Evolutionary conservation across 345 rosid species (phyloP).

Genomic region (Draba incana): DNA sequence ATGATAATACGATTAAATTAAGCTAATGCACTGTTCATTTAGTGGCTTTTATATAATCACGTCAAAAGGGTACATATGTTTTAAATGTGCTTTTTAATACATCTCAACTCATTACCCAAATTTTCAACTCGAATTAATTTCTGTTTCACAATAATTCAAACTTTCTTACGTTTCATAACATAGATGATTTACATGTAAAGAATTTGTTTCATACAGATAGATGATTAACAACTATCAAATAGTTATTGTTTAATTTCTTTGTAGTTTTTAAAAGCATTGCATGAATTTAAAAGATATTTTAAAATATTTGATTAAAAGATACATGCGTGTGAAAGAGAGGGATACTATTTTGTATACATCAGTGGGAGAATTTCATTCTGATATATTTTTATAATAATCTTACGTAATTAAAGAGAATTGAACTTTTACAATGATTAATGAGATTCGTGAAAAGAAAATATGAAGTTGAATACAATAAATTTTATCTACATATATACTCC

Average conservation of each 20-base stretch:
- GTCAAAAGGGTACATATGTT: constrained; percentile 25
- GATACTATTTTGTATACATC: no score
- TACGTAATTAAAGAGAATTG: no score
- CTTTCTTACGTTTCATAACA: background rate
- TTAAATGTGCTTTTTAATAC: constrained; percentile 25
- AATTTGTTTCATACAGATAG: background rate
- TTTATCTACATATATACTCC: no score
- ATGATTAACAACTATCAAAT: background rate
- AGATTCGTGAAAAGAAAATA: no score
- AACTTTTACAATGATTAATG: no score
- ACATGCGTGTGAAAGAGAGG: no score
- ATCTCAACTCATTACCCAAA: constrained; percentile 16
- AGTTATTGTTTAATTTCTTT: background rate
- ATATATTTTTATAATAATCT: no score
- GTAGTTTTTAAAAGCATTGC: background rate
- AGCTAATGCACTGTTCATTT: constrained; percentile 34
- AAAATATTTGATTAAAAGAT: background rate
- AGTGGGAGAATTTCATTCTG: no score
- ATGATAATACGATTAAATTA: constrained; percentile 8
- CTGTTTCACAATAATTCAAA: background rate
- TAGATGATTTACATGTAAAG: background rate
- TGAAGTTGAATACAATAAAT: no score
- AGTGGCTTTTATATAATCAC: constrained; percentile 38
- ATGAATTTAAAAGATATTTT: background rate
- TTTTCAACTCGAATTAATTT: background rate